A percentile compares a stretch with the other conserved stretches of the same genome.
phyloP scores from a whole-genome alignment of 2,329 filamentous ascomycete genomes.

The Talaromyces piceae region DNA sequence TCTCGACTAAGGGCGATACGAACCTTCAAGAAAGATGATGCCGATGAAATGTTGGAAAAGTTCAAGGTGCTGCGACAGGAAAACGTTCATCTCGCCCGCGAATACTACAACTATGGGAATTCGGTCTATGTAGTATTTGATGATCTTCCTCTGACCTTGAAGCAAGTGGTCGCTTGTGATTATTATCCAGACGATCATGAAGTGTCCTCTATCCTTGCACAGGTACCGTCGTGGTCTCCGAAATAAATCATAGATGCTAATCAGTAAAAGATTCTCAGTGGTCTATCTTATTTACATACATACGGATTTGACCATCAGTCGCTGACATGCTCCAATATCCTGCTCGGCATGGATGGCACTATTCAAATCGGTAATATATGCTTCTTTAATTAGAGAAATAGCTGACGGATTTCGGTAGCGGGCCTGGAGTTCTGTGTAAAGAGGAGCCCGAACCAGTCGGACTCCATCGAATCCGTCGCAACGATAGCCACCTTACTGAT shows the following conservation, averaged over 20 bases:
- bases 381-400: background rate
- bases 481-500: background rate
- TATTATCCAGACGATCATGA: background rate
- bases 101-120: background rate
- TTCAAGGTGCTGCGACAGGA: background rate
- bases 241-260: background rate
- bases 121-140: background rate
- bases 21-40: background rate
- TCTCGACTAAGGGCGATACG: constrained; percentile 6
- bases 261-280: background rate
- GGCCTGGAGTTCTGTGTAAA: background rate
- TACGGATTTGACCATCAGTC: background rate
- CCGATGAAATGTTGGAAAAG: background rate
- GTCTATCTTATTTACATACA: background rate
- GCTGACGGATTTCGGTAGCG: background rate
- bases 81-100: background rate
- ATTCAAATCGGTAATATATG: background rate
- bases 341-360: background rate
- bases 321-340: background rate
- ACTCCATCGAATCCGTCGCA: background rate
- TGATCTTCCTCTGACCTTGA: background rate
- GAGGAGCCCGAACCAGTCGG: background rate
- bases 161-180: background rate
- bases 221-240: background rate
- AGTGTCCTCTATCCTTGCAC: background rate